Percentiles rank a stretch among this genome's conserved stretches.
Conservation (phyloP, 768 basidiomycete species). For the Rubroboletus pulcherrimus region DNA sequence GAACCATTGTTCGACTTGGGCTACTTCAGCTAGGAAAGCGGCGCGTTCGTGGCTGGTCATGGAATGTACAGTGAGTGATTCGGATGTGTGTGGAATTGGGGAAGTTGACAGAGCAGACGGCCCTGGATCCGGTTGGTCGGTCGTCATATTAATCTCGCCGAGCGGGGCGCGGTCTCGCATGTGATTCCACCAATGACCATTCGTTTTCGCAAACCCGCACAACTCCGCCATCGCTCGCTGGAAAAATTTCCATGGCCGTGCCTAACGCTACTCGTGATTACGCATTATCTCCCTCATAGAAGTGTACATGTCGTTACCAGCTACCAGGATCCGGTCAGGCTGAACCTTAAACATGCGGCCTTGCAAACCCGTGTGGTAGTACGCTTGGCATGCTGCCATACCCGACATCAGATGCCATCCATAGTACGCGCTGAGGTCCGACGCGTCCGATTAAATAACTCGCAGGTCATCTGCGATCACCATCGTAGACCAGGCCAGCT, state of each 20-base stretch:
- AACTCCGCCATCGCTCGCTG: background rate
- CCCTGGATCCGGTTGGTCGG: no score
- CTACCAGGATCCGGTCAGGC: background rate
- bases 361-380: background rate
- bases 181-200: slow-evolving; percentile 21
- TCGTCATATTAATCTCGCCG: slow-evolving; percentile 27
- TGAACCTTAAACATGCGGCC: background rate
- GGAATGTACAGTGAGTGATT: background rate
- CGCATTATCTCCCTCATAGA: slow-evolving; percentile 20
- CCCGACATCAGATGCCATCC: background rate
- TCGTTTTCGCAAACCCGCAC: background rate
- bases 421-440: background rate
- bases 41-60: slow-evolving; percentile 64
- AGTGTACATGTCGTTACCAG: background rate
- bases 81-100: no score
- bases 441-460: background rate
- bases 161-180: slow-evolving; percentile 3
- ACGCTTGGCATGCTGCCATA: background rate
- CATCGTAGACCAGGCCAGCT: slow-evolving; percentile 87
- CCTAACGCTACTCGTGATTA: slow-evolving; percentile 18
- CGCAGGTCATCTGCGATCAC: slow-evolving; percentile 65
- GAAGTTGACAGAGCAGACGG: background rate
- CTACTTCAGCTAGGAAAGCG: slow-evolving; percentile 77
- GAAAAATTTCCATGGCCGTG: background rate
- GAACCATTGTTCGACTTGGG: slow-evolving; percentile 87